Percentiles rank a stretch among this genome's conserved stretches.
Evolutionary conservation across 306 rosid genomes (phyloP).

Genomic region (Lupinus albus): DNA sequence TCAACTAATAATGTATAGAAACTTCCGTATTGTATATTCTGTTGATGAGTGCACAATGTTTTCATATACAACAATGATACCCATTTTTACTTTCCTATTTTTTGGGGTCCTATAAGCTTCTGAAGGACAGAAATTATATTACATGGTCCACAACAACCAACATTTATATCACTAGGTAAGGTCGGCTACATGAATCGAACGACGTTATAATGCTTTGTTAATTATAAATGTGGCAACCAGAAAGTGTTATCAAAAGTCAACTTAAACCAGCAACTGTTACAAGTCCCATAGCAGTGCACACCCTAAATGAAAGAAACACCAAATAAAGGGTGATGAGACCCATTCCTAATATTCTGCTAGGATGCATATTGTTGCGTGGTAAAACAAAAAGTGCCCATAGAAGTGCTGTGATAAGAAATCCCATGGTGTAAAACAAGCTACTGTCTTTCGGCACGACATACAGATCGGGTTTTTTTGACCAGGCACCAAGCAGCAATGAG

Average conservation of each 20-base stretch:
- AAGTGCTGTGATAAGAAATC: slow-evolving; percentile 70
- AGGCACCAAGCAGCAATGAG: slow-evolving; percentile 79
- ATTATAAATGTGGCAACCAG: too few relatives aligned
- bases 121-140: slow-evolving; percentile 29
- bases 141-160: slow-evolving; percentile 17
- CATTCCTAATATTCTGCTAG: slow-evolving; percentile 61
- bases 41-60: slow-evolving; percentile 11
- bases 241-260: slow-evolving; percentile 27
- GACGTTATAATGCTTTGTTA: too few relatives aligned
- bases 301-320: slow-evolving; percentile 66
- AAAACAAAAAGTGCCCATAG: slow-evolving; percentile 69
- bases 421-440: slow-evolving; percentile 74
- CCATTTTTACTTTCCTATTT: slow-evolving; percentile 12
- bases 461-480: slow-evolving; percentile 60
- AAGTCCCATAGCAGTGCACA: slow-evolving; percentile 53
- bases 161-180: too few relatives aligned
- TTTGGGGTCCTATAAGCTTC: slow-evolving; percentile 23
- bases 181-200: too few relatives aligned
- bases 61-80: slow-evolving; percentile 37
- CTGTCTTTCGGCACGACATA: slow-evolving; percentile 62
- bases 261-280: slow-evolving; percentile 46
- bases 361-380: slow-evolving; percentile 72
- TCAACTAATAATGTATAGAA: slow-evolving; percentile 11
- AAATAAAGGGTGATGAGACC: slow-evolving; percentile 70
- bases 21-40: slow-evolving; percentile 21